Conservation (phyloP, 148 eudicot genomes). For the Chenopodium formosanum region DNA sequence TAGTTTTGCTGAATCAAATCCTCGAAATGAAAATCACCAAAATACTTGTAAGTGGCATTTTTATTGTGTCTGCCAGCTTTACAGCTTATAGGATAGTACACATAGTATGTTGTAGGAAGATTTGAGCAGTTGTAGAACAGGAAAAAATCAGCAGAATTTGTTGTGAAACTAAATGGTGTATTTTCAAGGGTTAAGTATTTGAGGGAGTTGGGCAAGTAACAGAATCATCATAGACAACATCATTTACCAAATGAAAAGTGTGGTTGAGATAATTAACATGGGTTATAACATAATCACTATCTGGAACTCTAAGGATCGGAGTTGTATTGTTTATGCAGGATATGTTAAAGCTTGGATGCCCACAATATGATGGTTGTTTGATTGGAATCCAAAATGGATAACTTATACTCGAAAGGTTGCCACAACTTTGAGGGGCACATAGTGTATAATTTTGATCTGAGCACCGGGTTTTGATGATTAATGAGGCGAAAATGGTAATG, state of each 20-base stretch:
- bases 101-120: slow-evolving; percentile 1
- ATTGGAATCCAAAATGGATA: slow-evolving; percentile 48
- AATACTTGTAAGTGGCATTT: slow-evolving; percentile 27
- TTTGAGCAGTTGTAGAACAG: slow-evolving; percentile 41
- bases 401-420: slow-evolving; percentile 36
- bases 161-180: slow-evolving; percentile 32
- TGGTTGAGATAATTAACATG: slow-evolving; percentile 34
- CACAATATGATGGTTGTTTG: slow-evolving; percentile 38
- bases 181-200: slow-evolving; percentile 32
- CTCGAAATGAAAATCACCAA: slow-evolving; percentile 43
- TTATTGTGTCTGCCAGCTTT: slow-evolving; percentile 11
- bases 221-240: slow-evolving; percentile 25
- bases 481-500: slow-evolving; percentile 13
- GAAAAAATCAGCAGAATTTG: slow-evolving; percentile 27
- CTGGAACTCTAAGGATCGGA: slow-evolving; percentile 31
- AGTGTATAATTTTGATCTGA: slow-evolving; percentile 15
- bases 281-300: slow-evolving; percentile 35
- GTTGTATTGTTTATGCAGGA: slow-evolving; percentile 27
- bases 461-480: slow-evolving; percentile 7
- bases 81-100: slow-evolving; percentile 30
- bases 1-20: slow-evolving; percentile 26
- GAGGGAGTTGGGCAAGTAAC: slow-evolving; percentile 38
- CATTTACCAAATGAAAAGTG: slow-evolving; percentile 33
- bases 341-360: slow-evolving; percentile 32
- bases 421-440: slow-evolving; percentile 42